phyloP scores from a whole-genome alignment of 2,329 filamentous ascomycete species.

The Penicillium psychrosexuale region DNA sequence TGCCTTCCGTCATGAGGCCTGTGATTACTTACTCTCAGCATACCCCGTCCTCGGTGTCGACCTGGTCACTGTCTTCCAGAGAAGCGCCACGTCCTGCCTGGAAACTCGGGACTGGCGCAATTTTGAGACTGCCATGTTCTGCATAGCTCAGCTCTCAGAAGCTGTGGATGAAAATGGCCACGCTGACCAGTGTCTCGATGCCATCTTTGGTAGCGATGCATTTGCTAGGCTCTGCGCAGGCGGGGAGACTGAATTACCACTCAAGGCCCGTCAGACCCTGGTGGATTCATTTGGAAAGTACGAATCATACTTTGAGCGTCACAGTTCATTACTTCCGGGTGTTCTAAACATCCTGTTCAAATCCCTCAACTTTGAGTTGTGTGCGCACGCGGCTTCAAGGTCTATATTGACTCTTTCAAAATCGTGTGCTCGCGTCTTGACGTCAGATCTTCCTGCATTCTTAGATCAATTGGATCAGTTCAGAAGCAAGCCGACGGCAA shows the following conservation, averaged over 20 bases:
- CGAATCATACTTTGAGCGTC: conserved; percentile 45
- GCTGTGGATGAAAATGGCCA: conserved; percentile 45
- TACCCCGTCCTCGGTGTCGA: conserved; percentile 45
- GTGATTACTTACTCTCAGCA: conserved; percentile 45
- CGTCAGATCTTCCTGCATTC: conserved; percentile 43
- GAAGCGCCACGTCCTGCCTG: conserved; percentile 35
- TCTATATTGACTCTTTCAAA: conserved; percentile 46
- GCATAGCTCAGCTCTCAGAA: conserved; percentile 45
- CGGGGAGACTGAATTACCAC: conserved; percentile 31
- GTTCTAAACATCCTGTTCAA: conserved; percentile 46
- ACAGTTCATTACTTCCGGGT: conserved; percentile 38
- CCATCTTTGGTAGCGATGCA: conserved; percentile 39
- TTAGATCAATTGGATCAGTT: conserved; percentile 42
- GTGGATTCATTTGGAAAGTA: conserved; percentile 46
- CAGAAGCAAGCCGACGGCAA: conserved; percentile 37
- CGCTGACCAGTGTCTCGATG: conserved; percentile 41
- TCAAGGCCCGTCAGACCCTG: conserved; percentile 41
- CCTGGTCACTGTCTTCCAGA: conserved; percentile 42
- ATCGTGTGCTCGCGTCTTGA: conserved; percentile 42
- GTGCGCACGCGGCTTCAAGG: conserved; percentile 42
- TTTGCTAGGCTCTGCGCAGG: conserved; percentile 36
- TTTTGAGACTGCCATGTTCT: conserved; percentile 46
- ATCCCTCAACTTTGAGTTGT: conserved; percentile 42
- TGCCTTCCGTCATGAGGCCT: conserved; percentile 45
- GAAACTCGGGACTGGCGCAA: conserved; percentile 39